Evolutionary conservation across 768 basidiomycete genomes (phyloP).

Genomic region (Amanita muscaria): DNA sequence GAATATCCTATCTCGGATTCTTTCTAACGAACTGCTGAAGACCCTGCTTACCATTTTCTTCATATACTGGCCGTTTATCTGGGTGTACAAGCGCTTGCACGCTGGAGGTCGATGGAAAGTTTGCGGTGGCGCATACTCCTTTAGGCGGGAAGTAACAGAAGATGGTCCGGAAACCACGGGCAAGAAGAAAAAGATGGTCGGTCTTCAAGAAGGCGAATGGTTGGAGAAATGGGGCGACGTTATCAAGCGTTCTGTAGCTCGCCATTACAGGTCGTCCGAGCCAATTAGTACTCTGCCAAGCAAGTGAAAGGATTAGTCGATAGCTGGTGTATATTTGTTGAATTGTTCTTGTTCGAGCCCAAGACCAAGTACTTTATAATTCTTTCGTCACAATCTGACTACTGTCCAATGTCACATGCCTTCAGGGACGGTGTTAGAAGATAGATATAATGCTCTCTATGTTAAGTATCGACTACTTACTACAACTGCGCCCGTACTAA

Average conservation of each 20-base stretch:
- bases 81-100: slow-evolving; percentile 69
- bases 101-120: slow-evolving; percentile 68
- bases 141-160: slow-evolving; percentile 41
- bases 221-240: slow-evolving; percentile 67
- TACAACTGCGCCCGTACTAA: too few relatives aligned
- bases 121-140: slow-evolving; percentile 65
- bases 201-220: slow-evolving; percentile 70
- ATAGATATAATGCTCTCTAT: too few relatives aligned
- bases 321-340: too few relatives aligned
- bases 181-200: slow-evolving; percentile 38
- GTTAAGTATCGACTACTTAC: too few relatives aligned
- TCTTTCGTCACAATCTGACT: too few relatives aligned
- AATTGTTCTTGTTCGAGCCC: too few relatives aligned
- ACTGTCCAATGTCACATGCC: too few relatives aligned
- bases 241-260: slow-evolving; percentile 51
- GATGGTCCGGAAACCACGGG: slow-evolving; percentile 14
- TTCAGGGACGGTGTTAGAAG: too few relatives aligned
- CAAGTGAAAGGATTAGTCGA: not conserved
- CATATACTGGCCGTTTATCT: slow-evolving; percentile 74
- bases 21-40: slow-evolving; percentile 66
- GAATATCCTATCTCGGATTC: slow-evolving; percentile 53
- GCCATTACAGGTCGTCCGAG: slow-evolving; percentile 32
- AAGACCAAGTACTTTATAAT: too few relatives aligned
- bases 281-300: slow-evolving; percentile 11
- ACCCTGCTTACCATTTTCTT: slow-evolving; percentile 58